Base-by-base conservation (phyloP, 2,329 filamentous ascomycete genomes). In the Clonostachys byssicola region DNA sequence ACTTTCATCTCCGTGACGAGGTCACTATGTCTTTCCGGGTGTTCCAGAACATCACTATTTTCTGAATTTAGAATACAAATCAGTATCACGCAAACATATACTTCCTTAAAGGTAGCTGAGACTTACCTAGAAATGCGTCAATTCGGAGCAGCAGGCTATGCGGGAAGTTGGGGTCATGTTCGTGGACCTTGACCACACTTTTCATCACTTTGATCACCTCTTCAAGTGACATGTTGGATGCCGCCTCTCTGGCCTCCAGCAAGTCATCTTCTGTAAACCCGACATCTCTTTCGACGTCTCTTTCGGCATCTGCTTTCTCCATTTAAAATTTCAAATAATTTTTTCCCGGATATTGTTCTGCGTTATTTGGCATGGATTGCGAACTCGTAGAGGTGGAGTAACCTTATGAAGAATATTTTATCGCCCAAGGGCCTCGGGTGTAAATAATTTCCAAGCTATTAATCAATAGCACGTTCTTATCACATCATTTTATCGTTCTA, bases 1-100 rank as follows among this genome's bases (percentile, higher is more conserved):
- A 76, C 64, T 57, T 77, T 79, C 63, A 78, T 76, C 52, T 77
- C 70, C n/a, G 64, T 57, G 44, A 79, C 74, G 23, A 73, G 50
- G 0, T 64, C 60, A n/a, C 58, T 51, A 17, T 72, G 56, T 35
- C 64, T 65, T 34, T 69, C 65, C 10, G 68, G 67, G 34, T 64
- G 55, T n/a, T 60, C 55, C 36, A 66, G 55, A 34, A 67, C 47
- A 33, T 57, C 59, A 2, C 55, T 50, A 36, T 60, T 58, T 30
- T 52, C 56, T 47, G 67, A 47, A 23, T 23, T 23, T 5, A 23
- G 23, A 23, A 45, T 70, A 71, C 71, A 70, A 74, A 53, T 74
- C 71, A 36, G 71, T 64, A n/a, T 18, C 14, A 39, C 14, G 36
- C 36, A 1, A 80, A 78, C 76, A 76, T 81, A 0, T 68, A 70